Conservation (phyloP, 495 filamentous ascomycete species). For the Evansstolkia leycettana region DNA sequence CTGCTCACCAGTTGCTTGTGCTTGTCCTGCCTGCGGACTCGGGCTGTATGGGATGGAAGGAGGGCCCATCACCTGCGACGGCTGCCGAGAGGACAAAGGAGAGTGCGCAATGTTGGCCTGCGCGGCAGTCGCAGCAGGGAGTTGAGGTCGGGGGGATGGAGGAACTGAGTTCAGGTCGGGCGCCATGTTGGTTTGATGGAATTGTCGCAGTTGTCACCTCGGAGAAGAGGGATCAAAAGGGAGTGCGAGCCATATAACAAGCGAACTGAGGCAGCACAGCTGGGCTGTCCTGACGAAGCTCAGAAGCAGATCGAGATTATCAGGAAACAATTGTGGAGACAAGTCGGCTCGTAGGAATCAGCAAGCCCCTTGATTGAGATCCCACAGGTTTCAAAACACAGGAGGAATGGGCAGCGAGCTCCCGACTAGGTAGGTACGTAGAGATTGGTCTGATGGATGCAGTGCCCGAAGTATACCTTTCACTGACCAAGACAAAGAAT, state of each 20-base stretch:
- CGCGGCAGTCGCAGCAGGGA: conserved; percentile 39
- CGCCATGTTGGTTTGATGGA: conserved; percentile 26
- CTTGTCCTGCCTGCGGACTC: conserved; percentile 16
- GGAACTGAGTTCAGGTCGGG: conserved; percentile 52
- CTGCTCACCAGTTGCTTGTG: conserved; percentile 32
- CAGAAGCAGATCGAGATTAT: not conserved
- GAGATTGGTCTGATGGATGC: too few relatives aligned
- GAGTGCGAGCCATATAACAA: not conserved
- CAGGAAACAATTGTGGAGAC: not conserved
- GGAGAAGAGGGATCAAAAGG: not conserved
- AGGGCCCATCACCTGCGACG: conserved; percentile 36
- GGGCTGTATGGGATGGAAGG: conserved; percentile 25
- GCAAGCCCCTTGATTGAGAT: conserved; percentile 1
- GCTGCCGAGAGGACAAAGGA: conserved; percentile 31
- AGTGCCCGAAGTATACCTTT: too few relatives aligned
- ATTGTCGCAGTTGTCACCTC: not conserved
- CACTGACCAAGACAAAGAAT: not conserved
- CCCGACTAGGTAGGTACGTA: not conserved
- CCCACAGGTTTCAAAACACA: conserved; percentile 1
- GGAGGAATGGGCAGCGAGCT: not conserved
- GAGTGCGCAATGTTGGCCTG: conserved; percentile 32
- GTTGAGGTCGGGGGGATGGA: conserved; percentile 36
- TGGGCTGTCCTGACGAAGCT: not conserved
- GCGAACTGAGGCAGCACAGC: not conserved
- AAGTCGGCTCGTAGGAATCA: not conserved